These are phyloP conservation scores for Flaveria linearis DNA, from an alignment of 129 eudicot genomes.

Conservation along the genomic window DNA sequence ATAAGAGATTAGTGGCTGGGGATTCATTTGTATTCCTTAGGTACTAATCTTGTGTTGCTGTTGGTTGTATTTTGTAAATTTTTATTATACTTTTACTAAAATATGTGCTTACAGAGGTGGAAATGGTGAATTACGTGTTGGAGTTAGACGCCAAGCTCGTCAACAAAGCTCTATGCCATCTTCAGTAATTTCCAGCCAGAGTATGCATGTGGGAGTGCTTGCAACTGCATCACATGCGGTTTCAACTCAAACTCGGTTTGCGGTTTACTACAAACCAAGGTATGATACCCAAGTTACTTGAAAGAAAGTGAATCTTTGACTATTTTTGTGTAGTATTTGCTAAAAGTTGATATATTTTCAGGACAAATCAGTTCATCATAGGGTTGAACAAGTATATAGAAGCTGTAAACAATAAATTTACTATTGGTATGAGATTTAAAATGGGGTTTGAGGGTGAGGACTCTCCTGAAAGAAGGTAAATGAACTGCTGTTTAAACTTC, in stretches of 20 bases:
- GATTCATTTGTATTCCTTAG: conserved; percentile 92
- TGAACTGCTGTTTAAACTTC: not conserved
- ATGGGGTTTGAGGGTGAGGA: conserved; percentile 98
- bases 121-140: conserved; percentile 83
- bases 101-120: conserved; percentile 53
- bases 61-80: not conserved
- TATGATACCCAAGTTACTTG: conserved; percentile 16
- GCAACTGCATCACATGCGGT: conserved; percentile 98
- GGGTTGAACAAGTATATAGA: conserved; percentile 84
- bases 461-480: conserved; percentile 85
- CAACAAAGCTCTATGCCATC: conserved; percentile 85
- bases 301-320: not conserved
- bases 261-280: conserved; percentile 96
- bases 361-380: conserved; percentile 92
- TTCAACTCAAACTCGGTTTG: conserved; percentile 62
- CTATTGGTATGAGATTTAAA: conserved; percentile 87
- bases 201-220: conserved; percentile 96
- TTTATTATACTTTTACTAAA: not conserved
- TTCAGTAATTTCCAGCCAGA: conserved; percentile 93
- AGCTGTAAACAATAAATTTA: conserved; percentile 58
- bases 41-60: conserved; percentile 21
- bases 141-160: conserved; percentile 71
- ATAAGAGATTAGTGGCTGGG: conserved; percentile 89
- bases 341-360: conserved; percentile 19
- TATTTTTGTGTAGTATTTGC: not conserved